Percentiles rank a stretch among this genome's conserved stretches.
Conservation (phyloP, 2,329 filamentous ascomycete species). For the Didymella lethalis region DNA sequence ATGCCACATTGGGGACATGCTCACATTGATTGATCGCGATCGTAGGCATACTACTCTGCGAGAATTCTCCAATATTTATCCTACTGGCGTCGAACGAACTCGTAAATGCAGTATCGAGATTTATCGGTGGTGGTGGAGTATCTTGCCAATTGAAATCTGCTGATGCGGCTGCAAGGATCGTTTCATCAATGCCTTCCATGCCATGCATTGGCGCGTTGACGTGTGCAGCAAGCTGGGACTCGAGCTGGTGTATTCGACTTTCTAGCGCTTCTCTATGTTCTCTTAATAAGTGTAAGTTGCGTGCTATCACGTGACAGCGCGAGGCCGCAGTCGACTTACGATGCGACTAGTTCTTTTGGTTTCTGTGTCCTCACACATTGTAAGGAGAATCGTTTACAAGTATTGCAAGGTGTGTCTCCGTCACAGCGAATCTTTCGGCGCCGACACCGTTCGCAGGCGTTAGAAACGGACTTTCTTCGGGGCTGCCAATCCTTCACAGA, state of each 20-base stretch:
- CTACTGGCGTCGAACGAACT: slow-evolving; percentile 28
- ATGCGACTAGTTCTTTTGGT: slow-evolving; percentile 47
- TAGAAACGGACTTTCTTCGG: slow-evolving; percentile 48
- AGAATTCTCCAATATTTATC: slow-evolving; percentile 23
- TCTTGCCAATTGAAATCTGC: slow-evolving; percentile 45
- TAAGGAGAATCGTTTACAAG: slow-evolving; percentile 50
- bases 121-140: slow-evolving; percentile 34
- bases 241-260: slow-evolving; percentile 49
- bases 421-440: slow-evolving; percentile 50
- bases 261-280: slow-evolving; percentile 49
- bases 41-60: slow-evolving; percentile 41
- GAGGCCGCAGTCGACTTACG: slow-evolving; percentile 38
- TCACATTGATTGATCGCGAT: slow-evolving; percentile 51
- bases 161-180: slow-evolving; percentile 36
- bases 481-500: slow-evolving; percentile 49
- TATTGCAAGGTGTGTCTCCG: slow-evolving; percentile 48
- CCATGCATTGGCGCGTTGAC: slow-evolving; percentile 49
- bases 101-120: slow-evolving; percentile 41
- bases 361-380: slow-evolving; percentile 49
- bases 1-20: slow-evolving; percentile 39
- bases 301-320: slow-evolving; percentile 34
- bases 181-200: slow-evolving; percentile 46
- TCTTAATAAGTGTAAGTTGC: slow-evolving; percentile 31
- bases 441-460: slow-evolving; percentile 49
- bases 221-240: slow-evolving; percentile 47